A percentile compares a stretch with the other conserved stretches of the same genome.
Conservation (phyloP, 2,329 filamentous ascomycete genomes). For the Ophiocordyceps camponoti-floridani region DNA sequence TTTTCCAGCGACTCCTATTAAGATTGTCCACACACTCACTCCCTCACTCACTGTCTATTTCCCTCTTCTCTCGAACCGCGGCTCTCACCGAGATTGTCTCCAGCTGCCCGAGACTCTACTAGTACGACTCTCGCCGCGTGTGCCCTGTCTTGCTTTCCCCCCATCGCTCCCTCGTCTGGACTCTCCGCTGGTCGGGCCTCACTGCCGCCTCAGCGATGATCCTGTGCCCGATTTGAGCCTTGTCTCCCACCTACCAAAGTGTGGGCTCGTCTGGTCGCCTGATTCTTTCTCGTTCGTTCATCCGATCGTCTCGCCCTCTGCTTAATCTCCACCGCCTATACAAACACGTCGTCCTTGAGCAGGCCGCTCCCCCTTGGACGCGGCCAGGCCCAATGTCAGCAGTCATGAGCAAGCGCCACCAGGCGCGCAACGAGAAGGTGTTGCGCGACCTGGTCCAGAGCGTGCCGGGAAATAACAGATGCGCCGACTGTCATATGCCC, state of each 20-base stretch:
- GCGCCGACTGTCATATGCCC: slow-evolving; percentile 79
- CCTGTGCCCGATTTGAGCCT: background rate
- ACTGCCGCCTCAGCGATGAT: background rate
- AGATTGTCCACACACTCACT: background rate
- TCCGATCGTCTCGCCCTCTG: background rate
- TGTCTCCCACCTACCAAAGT: background rate
- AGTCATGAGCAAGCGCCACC: slow-evolving; percentile 82
- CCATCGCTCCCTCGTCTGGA: background rate
- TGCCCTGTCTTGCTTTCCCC: background rate
- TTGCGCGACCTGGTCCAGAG: slow-evolving; percentile 77
- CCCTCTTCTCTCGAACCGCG: background rate
- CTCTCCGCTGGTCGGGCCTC: background rate
- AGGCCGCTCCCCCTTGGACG: background rate
- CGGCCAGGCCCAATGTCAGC: slow-evolving; percentile 38
- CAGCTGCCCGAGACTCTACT: background rate
- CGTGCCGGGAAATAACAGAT: slow-evolving; percentile 75
- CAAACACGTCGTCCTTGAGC: background rate
- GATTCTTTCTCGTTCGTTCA: background rate
- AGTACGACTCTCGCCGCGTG: background rate
- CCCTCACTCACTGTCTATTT: background rate
- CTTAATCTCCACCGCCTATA: background rate
- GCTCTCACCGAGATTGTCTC: background rate
- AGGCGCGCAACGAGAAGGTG: slow-evolving; percentile 86
- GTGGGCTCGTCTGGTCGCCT: background rate
- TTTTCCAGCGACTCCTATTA: slow-evolving; percentile 1